phyloP scores from a whole-genome alignment of 768 basidiomycete genomes.

The Amanita rubescens region DNA sequence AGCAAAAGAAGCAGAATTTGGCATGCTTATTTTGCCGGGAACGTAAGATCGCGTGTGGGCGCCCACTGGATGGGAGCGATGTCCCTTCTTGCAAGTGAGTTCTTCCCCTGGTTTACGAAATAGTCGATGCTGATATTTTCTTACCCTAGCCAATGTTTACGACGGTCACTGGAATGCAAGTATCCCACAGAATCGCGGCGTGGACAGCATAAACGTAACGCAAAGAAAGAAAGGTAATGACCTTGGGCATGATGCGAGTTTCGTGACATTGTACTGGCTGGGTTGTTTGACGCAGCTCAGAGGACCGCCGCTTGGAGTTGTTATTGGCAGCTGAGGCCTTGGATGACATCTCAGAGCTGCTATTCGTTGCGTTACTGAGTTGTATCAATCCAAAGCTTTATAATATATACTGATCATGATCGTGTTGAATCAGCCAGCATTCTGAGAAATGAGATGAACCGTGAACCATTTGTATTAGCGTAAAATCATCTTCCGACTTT shows the following conservation, averaged over 20 bases:
- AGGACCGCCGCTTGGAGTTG: too few relatives aligned
- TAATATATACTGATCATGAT: too few relatives aligned
- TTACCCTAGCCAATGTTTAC: slow-evolving; percentile 38
- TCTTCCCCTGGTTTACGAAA: not conserved
- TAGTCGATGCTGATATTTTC: not conserved
- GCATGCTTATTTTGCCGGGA: slow-evolving; percentile 35
- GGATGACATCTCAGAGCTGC: too few relatives aligned
- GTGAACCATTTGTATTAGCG: too few relatives aligned
- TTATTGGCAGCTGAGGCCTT: too few relatives aligned
- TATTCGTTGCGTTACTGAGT: too few relatives aligned
- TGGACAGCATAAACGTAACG: slow-evolving; percentile 7
- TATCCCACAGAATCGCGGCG: slow-evolving; percentile 37
- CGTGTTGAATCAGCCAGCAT: too few relatives aligned
- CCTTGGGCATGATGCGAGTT: not conserved
- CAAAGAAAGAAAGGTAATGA: slow-evolving; percentile 5
- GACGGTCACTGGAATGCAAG: slow-evolving; percentile 41
- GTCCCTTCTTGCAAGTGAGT: slow-evolving; percentile 47
- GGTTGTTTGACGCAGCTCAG: too few relatives aligned
- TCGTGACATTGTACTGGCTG: too few relatives aligned
- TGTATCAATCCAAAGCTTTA: too few relatives aligned
- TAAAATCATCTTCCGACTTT: too few relatives aligned
- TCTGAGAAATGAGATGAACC: too few relatives aligned
- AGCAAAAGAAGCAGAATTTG: slow-evolving; percentile 21
- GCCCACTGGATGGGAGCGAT: slow-evolving; percentile 27
- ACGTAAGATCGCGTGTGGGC: slow-evolving; percentile 34